Base-by-base conservation (phyloP, 1,284 basidiomycete genomes). In the Agaricales sp. region DNA sequence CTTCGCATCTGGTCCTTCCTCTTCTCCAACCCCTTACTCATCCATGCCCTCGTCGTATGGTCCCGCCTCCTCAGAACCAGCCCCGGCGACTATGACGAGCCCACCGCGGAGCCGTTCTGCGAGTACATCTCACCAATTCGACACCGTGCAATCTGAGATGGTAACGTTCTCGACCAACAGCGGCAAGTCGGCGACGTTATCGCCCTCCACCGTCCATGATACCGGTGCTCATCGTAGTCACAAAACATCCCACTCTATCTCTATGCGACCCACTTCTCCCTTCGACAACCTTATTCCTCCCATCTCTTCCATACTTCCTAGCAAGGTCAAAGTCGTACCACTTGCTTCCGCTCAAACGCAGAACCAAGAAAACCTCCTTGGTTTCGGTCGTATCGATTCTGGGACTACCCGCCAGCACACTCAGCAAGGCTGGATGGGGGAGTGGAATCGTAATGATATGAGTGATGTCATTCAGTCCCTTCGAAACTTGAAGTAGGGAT, bases 391-490 rank as follows among this genome's bases (percentile, higher is more conserved):
- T 14, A 30, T 14, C 26, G 26, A 6, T 6, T 14, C 6, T 20
- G 39, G 16, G 19, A 41, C 39, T n/a, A 16, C 18, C 18, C 39
- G 39, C 18, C 6, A 20, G 19, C 39, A 41, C 19, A 20, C 16
- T 20, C 8, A 41, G 16, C 39, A 41, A 16, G 39, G 39, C 18
- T 41, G 39, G 39, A 41, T 18, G 39, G 39, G 39, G 6, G 39
- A 41, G 16, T 41, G 39, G 39, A 41, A 41, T 41, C 39, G 39
- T 4, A 41, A 20, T 41, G 18, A 41, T 16, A 41, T 41, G 39
- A 20, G 18, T 16, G 39, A 41, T 41, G 39, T 41, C 19, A 41
- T 41, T 16, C 4, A n/a, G 6, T 41, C 39, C 16, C 18, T 41
- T 4, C 6, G 39, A 18, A 41, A n/a, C n/a, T 41, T 41, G 39